Evolutionary conservation across 768 basidiomycete genomes (phyloP).

Genomic region (Suillus hirtellus): DNA sequence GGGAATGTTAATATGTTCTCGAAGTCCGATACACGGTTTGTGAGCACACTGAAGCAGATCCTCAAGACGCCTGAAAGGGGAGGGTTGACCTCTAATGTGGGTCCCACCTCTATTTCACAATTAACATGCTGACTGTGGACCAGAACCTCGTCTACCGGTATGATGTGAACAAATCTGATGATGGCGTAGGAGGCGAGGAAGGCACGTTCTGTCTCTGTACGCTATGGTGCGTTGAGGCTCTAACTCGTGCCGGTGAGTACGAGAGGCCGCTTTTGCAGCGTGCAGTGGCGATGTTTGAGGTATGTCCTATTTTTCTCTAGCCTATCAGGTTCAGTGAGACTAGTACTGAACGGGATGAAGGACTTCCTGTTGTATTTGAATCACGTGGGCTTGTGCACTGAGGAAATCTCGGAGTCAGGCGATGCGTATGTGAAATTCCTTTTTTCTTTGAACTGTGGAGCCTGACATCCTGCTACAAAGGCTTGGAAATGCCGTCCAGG

Average conservation of each 20-base stretch:
- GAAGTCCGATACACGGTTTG: conserved; percentile 86
- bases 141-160: conserved; percentile 89
- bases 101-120: not conserved
- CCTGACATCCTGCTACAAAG: conserved; percentile 35
- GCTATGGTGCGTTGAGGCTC: conserved; percentile 83
- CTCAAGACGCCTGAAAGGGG: conserved; percentile 87
- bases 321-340: not conserved
- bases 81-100: conserved; percentile 84
- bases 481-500: conserved; percentile 86
- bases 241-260: conserved; percentile 84
- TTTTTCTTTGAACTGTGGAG: not conserved
- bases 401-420: conserved; percentile 83
- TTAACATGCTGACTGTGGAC: conserved; percentile 6
- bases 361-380: conserved; percentile 83
- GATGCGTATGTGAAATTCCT: conserved; percentile 60
- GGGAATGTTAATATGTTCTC: not conserved
- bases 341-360: conserved; percentile 32
- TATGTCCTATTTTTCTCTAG: conserved; percentile 30
- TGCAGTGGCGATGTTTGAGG: conserved; percentile 90
- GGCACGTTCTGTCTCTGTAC: conserved; percentile 93
- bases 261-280: conserved; percentile 64
- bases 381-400: conserved; percentile 84
- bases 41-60: conserved; percentile 80
- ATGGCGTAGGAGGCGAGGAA: conserved; percentile 95
- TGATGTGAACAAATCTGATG: conserved; percentile 80